Base-by-base conservation (phyloP, 306 rosid species). In the Fragaria iinumae region DNA sequence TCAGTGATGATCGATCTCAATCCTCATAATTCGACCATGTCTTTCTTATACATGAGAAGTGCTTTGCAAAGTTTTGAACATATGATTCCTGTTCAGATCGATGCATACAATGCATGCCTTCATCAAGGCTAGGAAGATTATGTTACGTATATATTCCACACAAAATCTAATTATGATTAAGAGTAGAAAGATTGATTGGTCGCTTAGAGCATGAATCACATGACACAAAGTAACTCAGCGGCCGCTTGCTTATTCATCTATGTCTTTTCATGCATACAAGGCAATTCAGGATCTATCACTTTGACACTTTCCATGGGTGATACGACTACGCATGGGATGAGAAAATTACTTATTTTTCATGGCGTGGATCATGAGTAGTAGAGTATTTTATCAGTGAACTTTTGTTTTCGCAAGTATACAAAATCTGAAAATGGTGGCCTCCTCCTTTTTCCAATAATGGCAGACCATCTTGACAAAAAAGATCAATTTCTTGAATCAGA, bases 391-490 rank as follows among this genome's bases (percentile, higher is more conserved):
- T 50, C 56, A 29, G 49, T 47, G 72, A 21, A n/a, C 60, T 56
- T 79, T 81, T 71, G 71, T 49, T 43, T 72, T 66, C 32, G 76
- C 52, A 67, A 44, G 52, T 25, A 17, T 13, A 64, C 18, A 41
- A 50, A 73, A 73, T 56, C 41, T 13, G 21, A 62, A 23, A 32
- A 67, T 11, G 75, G 60, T 59, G 64, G 59, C 65, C 23, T 32
- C n/a, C 23, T 32, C n/a, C 70, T 79, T 72, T 74, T 76, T 48
- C 20, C 41, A 59, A 60, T 72, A 39, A 77, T 77, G 85, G 85
- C 85, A 77, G 82, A 67, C 79, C 79, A 73, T 43, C 11, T 45
- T 76, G 66, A 76, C 41, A 57, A 72, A 72, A 73, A 23, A 56
- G 59, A 80, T 72, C 52, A 29, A 8, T 17, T 20, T 56, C 38